Conservation (phyloP, 495 filamentous ascomycete genomes). For the Immersiella caudata region DNA sequence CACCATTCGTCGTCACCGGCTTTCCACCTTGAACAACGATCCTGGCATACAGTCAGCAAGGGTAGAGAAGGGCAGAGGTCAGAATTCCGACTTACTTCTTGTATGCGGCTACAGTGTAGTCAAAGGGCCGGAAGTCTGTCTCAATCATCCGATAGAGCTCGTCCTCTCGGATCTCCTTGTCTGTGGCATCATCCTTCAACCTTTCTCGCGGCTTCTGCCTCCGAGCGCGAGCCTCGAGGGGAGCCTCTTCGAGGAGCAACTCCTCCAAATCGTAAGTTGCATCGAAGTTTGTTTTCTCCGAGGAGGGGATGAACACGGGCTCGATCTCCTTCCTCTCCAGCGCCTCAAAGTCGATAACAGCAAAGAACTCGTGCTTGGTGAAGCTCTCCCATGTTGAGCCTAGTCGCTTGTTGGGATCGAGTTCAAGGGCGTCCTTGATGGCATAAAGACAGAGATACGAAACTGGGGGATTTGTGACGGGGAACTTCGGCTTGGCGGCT, state of each 20-base stretch:
- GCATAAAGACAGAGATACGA: slow-evolving; percentile 84
- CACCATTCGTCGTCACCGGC: slow-evolving; percentile 3
- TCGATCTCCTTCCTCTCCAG: slow-evolving; percentile 88
- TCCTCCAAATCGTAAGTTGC: slow-evolving; percentile 98
- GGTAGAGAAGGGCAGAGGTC: background rate
- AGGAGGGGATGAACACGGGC: slow-evolving; percentile 87
- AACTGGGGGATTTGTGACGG: slow-evolving; percentile 85
- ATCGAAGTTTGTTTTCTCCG: slow-evolving; percentile 98
- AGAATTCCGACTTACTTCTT: slow-evolving; percentile 51
- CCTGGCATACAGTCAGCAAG: slow-evolving; percentile 14
- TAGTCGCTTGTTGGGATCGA: slow-evolving; percentile 76
- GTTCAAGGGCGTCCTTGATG: slow-evolving; percentile 77
- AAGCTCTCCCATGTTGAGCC: slow-evolving; percentile 82
- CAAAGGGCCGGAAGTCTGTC: slow-evolving; percentile 91
- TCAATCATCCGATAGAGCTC: slow-evolving; percentile 95
- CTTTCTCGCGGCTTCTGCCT: slow-evolving; percentile 91
- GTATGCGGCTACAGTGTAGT: slow-evolving; percentile 80
- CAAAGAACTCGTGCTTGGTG: slow-evolving; percentile 86
- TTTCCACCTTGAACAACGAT: slow-evolving; percentile 8
- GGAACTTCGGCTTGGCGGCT: slow-evolving; percentile 81
- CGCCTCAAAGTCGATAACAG: slow-evolving; percentile 78
- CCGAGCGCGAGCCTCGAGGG: slow-evolving; percentile 87
- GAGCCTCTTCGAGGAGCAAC: slow-evolving; percentile 90
- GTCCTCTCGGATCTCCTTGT: slow-evolving; percentile 92
- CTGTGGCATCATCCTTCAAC: slow-evolving; percentile 90